phyloP scores from a whole-genome alignment of 345 rosid genomes.

The Eutrema yunnanense region DNA sequence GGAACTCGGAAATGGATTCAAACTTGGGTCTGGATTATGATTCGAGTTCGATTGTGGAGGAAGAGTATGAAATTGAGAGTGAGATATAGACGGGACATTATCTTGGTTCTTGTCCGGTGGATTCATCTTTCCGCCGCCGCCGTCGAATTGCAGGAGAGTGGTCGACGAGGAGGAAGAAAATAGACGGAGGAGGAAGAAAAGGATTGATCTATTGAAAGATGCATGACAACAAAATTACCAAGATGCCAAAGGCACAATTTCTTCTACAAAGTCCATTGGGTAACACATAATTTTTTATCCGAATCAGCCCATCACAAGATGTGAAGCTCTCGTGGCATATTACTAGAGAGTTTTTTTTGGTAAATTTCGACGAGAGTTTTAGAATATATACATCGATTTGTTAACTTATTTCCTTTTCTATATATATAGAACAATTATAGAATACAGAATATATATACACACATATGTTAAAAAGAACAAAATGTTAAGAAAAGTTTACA shows the following conservation, averaged over 20 bases:
- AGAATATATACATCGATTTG: too few relatives aligned
- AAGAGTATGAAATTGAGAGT: constrained; percentile 33
- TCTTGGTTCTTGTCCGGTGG: constrained; percentile 35
- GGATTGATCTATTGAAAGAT: neutral
- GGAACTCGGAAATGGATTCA: constrained; percentile 16
- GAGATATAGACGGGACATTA: constrained; percentile 33
- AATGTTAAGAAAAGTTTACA: too few relatives aligned
- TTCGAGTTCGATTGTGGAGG: constrained; percentile 38
- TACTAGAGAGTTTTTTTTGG: too few relatives aligned
- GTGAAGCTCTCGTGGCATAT: too few relatives aligned
- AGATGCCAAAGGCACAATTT: neutral
- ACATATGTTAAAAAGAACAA: too few relatives aligned
- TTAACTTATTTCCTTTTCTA: too few relatives aligned
- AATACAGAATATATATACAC: too few relatives aligned
- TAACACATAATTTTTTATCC: neutral
- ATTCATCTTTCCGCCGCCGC: constrained; percentile 36
- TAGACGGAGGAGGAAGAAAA: constrained; percentile 8
- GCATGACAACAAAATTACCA: neutral
- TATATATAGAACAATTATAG: too few relatives aligned
- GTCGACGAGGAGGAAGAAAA: neutral
- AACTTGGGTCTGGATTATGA: constrained; percentile 27
- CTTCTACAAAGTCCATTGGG: neutral
- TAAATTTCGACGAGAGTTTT: too few relatives aligned
- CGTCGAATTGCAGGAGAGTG: neutral
- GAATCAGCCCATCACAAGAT: too few relatives aligned